Percentiles rank a stretch among this genome's conserved stretches.
Evolutionary conservation across 441 rosid species (phyloP).

Genomic region (Jatropha multifida): DNA sequence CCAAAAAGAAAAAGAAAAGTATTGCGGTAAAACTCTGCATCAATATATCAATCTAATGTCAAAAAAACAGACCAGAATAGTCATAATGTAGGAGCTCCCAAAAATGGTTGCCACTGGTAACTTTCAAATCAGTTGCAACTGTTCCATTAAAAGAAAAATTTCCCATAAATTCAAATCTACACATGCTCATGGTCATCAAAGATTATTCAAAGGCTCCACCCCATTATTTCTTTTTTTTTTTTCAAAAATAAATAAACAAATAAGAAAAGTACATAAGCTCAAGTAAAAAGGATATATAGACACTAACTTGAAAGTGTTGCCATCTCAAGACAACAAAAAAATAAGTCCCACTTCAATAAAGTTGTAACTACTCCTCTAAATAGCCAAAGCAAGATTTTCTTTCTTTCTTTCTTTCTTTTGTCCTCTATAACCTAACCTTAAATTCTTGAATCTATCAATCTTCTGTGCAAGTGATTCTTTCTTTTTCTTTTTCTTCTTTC

Average conservation of each 20-base stretch:
- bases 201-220: not conserved
- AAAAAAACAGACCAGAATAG: not conserved
- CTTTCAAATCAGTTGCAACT: not conserved
- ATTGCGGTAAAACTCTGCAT: not conserved
- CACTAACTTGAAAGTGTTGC: not conserved
- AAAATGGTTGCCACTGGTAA: not conserved
- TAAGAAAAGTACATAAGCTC: not conserved
- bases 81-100: not conserved
- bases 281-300: not conserved
- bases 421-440: slow-evolving; percentile 8
- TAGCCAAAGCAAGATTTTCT: slow-evolving; percentile 11
- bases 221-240: not conserved
- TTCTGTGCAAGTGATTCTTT: not conserved
- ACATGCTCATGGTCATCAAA: not conserved
- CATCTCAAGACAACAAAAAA: not conserved
- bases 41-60: not conserved
- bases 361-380: not conserved
- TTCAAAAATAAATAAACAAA: not conserved
- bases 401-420: not conserved
- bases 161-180: not conserved
- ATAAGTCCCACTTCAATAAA: slow-evolving; percentile 7
- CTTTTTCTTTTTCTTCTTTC: not conserved
- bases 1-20: no score
- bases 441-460: slow-evolving; percentile 16
- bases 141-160: not conserved